Percentiles rank a stretch among this genome's conserved stretches.
Conservation (phyloP, 768 basidiomycete genomes). For the Rhodotorula diobovata region DNA sequence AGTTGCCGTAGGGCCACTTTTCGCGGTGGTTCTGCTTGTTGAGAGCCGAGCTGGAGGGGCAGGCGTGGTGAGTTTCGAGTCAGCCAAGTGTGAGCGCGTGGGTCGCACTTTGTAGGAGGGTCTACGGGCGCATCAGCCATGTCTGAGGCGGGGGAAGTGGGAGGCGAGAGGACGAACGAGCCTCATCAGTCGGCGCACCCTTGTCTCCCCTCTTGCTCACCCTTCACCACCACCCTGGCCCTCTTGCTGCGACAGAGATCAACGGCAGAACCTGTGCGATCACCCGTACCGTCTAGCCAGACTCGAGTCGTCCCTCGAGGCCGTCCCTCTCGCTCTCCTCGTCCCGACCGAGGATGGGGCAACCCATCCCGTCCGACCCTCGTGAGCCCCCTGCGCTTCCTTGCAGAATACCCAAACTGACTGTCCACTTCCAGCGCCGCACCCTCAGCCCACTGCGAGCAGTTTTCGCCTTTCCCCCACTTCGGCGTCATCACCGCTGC, state of each 20-base stretch:
- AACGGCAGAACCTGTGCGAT: not conserved
- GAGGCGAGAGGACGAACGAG: too few relatives aligned
- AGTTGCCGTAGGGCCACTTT: conserved; percentile 26
- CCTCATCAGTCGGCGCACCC: not conserved
- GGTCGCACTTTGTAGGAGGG: not conserved
- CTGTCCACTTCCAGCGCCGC: not conserved
- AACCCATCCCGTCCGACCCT: not conserved
- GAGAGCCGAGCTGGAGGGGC: not conserved
- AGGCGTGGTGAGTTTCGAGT: not conserved
- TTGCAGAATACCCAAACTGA: not conserved
- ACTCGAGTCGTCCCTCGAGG: not conserved
- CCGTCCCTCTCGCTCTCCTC: too few relatives aligned
- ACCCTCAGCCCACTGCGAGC: not conserved
- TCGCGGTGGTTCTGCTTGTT: not conserved
- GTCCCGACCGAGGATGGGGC: not conserved
- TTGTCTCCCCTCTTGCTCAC: not conserved
- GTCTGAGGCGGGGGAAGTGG: too few relatives aligned
- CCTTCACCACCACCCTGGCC: not conserved
- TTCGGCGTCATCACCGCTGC: not conserved
- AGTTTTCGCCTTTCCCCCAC: not conserved
- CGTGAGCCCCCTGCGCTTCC: not conserved
- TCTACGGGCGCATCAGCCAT: too few relatives aligned
- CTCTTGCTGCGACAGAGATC: not conserved
- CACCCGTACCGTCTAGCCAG: not conserved
- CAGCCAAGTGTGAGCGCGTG: not conserved